Conservation (phyloP, 108 stramenopile species). For the Cyclotella atomus region DNA sequence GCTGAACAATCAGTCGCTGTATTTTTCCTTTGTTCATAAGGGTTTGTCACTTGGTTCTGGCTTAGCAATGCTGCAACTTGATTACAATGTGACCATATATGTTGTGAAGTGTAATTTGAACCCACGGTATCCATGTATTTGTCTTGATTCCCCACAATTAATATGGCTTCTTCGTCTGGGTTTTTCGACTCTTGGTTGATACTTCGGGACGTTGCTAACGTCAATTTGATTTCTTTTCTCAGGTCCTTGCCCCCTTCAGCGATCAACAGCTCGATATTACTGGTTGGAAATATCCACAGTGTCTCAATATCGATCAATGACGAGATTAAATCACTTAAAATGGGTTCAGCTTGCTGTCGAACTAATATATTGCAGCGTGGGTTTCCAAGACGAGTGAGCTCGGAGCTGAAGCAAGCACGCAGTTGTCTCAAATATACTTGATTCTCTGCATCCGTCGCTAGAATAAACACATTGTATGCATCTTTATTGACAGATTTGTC, state of each 20-base stretch:
- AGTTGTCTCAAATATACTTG: constrained; percentile 23
- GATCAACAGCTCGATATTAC: constrained; percentile 15
- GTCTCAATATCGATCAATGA: constrained; percentile 30
- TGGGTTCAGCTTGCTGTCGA: constrained; percentile 6
- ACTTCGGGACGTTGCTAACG: constrained; percentile 5
- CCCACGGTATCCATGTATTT: constrained; percentile 26
- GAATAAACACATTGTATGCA: constrained; percentile 11
- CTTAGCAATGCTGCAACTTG: constrained; percentile 20
- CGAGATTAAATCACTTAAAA: constrained; percentile 19
- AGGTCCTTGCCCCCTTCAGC: constrained; percentile 20
- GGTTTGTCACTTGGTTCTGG: neutral
- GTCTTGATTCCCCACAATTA: constrained; percentile 2
- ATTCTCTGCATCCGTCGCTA: constrained; percentile 3
- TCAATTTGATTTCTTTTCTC: constrained; percentile 23
- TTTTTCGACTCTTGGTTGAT: neutral
- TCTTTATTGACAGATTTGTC: constrained; percentile 1
- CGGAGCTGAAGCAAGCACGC: constrained; percentile 29
- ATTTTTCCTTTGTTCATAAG: neutral
- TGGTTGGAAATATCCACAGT: constrained; percentile 29
- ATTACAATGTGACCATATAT: constrained; percentile 38
- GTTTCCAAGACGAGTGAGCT: constrained; percentile 29
- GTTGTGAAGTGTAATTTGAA: constrained; percentile 17
- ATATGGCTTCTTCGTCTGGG: constrained; percentile 22
- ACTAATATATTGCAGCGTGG: constrained; percentile 12
- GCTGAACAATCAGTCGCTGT: neutral